Base-by-base conservation (phyloP, 345 rosid genomes). In the Cardamine chenopodiifolia region DNA sequence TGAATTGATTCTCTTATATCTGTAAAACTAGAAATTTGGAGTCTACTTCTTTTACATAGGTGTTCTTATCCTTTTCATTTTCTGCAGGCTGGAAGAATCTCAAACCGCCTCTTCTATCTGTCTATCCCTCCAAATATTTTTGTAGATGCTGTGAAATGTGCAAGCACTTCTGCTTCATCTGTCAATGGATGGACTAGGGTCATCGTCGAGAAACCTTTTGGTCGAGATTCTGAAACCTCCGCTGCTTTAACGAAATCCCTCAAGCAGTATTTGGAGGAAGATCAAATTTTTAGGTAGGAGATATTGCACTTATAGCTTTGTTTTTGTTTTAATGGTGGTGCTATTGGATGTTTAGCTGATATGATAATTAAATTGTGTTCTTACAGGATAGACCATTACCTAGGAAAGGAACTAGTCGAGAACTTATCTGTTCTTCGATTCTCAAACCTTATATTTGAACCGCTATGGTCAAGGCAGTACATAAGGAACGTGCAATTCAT, bases 141-240 rank as follows among this genome's bases (percentile, higher is more conserved):
- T 67, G 79, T 88, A 28, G 90, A 95, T 75, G 99, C 99, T 4
- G 98, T 95, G 68, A 90, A 72, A 85, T 90, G 98, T 70, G 94
- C 99, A 62, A 95, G 96, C 86, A 53, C 71, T 17, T 90, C 96
- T 28, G 96, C 97, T 69, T 92, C 99, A 71, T 85, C 99, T 82
- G 85, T 84, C 64, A 83, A 78, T 69, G 99, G 99, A 79, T 95
- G 99, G 99, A 92, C 96, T 49, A 86, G 98, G 77, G 99, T 95
- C 81, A 92, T 95, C 62, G 99, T 95, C 17, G 99, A 95, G 88
- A 95, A 95, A 83, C 99, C 99, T 71, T 95, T 95, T 81, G 99
- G 99, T 65, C 87, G 97, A 72, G 97, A 92, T 83, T 92, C 99
- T 45, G 98, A 89, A 76, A 89, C 98, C 56, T 95, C 99, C 1